Base-by-base conservation (phyloP, 345 rosid genomes). In the Rhodamnia rubescens region DNA sequence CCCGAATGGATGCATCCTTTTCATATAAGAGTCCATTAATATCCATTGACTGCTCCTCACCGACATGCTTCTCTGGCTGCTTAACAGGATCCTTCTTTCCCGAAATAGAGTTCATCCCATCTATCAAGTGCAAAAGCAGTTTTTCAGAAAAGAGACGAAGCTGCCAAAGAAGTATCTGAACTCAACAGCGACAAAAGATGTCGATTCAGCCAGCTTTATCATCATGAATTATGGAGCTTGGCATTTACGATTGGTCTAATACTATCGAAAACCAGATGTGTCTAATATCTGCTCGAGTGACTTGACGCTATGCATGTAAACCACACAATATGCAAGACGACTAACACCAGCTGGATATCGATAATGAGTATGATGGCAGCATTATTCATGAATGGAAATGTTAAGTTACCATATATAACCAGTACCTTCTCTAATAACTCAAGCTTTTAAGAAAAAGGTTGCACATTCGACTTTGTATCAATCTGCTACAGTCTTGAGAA, bases 1-100 rank as follows among this genome's bases (percentile, higher is more conserved):
- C 86, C 52, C 42, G 47, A 83, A 22, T 74, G 74, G 74, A 81
- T 51, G 13, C 44, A 52, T 52, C 44, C 44, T 21, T 82, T 52
- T 82, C 81, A 61, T 89, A 83, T 54, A 80, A 6, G 51, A 11
- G 50, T 56, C 21, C 80, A 69, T 69, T 47, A 69, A 69, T 36
- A 69, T 78, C 57, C 32, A 22, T 56, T 14, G 8, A 55, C 82
- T 53, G 58, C 61, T 84, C 54, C 49, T 86, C 69, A 42, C 53
- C 57, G 36, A 36, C 82, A n/a, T 54, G 82, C 18, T 84, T 84
- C 80, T 85, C 82, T 54, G 56, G 61, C 59, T 47, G 49, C 69
- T 24, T 81, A 80, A 44, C 85, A 82, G 6, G 52, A 42, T 50
- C 88, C 29, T 53, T 75, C 89, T 81, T 87, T n/a, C 82, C 84